These are phyloP conservation scores for Alliaria petiolata DNA, from an alignment of 345 rosid genomes.

Conservation along the genomic window DNA sequence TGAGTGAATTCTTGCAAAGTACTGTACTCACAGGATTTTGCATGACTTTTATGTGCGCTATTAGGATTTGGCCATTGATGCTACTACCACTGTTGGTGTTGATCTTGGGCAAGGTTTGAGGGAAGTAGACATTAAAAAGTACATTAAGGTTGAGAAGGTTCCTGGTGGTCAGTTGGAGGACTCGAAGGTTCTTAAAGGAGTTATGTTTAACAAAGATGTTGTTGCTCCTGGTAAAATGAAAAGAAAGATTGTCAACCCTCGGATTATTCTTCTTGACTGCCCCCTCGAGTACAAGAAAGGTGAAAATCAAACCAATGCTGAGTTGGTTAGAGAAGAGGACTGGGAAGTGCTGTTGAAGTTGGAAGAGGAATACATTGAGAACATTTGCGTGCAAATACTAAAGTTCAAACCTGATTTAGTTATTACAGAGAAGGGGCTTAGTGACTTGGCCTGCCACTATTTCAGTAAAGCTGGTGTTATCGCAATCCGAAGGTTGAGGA, in stretches of 20 bases:
- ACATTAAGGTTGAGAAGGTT: slow-evolving; percentile 89
- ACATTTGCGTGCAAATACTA: slow-evolving; percentile 71
- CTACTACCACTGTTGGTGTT: slow-evolving; percentile 74
- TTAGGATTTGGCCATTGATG: slow-evolving; percentile 95
- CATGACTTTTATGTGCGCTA: neutral
- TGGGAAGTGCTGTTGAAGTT: slow-evolving; percentile 78
- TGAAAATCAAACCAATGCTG: slow-evolving; percentile 96
- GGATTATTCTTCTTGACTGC: slow-evolving; percentile 80
- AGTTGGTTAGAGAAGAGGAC: slow-evolving; percentile 86
- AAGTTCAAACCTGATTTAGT: slow-evolving; percentile 90
- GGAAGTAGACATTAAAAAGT: slow-evolving; percentile 91
- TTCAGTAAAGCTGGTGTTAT: slow-evolving; percentile 91
- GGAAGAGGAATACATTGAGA: slow-evolving; percentile 94
- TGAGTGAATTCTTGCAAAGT: neutral
- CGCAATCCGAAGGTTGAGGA: slow-evolving; percentile 92
- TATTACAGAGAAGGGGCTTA: slow-evolving; percentile 90
- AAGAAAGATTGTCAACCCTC: slow-evolving; percentile 81
- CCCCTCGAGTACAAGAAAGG: slow-evolving; percentile 98
- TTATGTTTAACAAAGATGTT: slow-evolving; percentile 92
- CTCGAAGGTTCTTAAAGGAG: slow-evolving; percentile 87
- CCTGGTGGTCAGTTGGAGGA: slow-evolving; percentile 97
- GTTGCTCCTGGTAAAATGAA: slow-evolving; percentile 97
- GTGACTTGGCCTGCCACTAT: slow-evolving; percentile 94
- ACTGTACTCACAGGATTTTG: neutral
- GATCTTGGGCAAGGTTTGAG: slow-evolving; percentile 94